Base-by-base conservation (phyloP, 768 basidiomycete species). In the Psilocybe sp. region DNA sequence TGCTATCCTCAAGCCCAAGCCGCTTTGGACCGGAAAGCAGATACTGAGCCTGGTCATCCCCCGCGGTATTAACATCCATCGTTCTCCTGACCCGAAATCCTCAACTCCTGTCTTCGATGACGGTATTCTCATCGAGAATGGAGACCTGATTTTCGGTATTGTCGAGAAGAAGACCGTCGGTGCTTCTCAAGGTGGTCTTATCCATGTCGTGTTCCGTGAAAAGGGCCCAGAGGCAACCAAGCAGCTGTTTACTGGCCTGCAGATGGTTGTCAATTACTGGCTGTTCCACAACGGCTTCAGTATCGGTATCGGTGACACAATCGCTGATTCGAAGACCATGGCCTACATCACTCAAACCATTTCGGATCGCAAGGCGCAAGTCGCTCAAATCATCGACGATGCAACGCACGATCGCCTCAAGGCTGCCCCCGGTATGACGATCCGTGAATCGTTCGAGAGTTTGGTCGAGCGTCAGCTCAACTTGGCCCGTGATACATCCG, bases 161-260 rank as follows among this genome's bases (percentile, higher is more conserved):
- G 90, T 99, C 41, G 90, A 96, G 73, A 99, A 99, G 77, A 95
- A 98, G 74, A 97, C 94, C n/a, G 96, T 98, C 35, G 97, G 97
- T 50, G 90, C 94, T 1, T 84, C 92, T 0, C 89, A 92, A 52
- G 95, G 95, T 39, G 97, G 97, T 70, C 77, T 99, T 8, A 82
- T 98, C 35, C 95, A 99, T 60, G 88, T 98, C 59, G 92, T 94
- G 16, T 98, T 98, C 77, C 90, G 96, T 45, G 96, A 99, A 70
- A 93, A 96, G 65, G 97, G 97, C 0, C 92, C 92, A 2, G 92
- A 96, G 61, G 86, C 88, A 14, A 92, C 93, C 6, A 79, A 90
- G 28, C 82, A 84, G 53, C 83, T 98, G 36, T 98, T 98, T 72
- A 92, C 90, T 8, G 95, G 94, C 15, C 75, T 96, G 2, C 97